These are phyloP conservation scores for Debaryomyces castellii DNA, from an alignment of 805 yeast species.

Conservation along the genomic window DNA sequence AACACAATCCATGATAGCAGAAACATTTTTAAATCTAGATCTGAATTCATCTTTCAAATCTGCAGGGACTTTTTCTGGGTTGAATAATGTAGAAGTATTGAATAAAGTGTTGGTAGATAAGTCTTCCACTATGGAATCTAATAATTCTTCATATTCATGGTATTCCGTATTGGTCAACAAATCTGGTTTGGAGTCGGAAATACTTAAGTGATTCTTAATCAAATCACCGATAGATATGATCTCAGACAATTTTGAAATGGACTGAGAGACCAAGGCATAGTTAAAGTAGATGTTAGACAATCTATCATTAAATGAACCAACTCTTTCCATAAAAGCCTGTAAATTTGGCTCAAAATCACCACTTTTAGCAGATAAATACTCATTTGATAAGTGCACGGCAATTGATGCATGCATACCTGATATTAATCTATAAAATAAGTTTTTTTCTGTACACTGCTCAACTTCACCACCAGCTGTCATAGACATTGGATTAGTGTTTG, in stretches of 20 bases:
- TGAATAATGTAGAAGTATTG: constrained; percentile 46
- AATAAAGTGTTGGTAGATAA: constrained; percentile 44
- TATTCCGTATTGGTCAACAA: constrained; percentile 49
- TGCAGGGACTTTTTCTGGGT: constrained; percentile 43
- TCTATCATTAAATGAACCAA: constrained; percentile 87
- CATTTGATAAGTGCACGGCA: constrained; percentile 88
- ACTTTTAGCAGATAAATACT: constrained; percentile 65
- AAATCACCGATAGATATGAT: constrained; percentile 27
- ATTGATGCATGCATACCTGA: constrained; percentile 96
- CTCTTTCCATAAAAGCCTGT: constrained; percentile 80
- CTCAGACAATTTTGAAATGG: constrained; percentile 60
- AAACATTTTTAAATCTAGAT: constrained; percentile 80
- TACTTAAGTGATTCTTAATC: constrained; percentile 22
- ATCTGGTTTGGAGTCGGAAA: constrained; percentile 29
- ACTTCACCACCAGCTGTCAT: constrained; percentile 32
- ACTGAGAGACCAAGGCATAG: constrained; percentile 81
- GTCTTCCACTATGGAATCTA: constrained; percentile 36
- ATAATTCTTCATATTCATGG: constrained; percentile 30
- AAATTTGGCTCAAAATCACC: constrained; percentile 85
- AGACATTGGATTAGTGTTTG: constrained; percentile 42
- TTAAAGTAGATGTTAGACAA: constrained; percentile 87
- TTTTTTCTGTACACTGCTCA: constrained; percentile 75
- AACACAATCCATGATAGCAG: constrained; percentile 95
- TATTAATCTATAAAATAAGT: constrained; percentile 79
- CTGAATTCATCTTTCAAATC: constrained; percentile 82